Evolutionary conservation across 1,139 yeast species (phyloP), one percentile per base, ranked within the genome.

Genomic region (Blastobotrys niveus): DNA sequence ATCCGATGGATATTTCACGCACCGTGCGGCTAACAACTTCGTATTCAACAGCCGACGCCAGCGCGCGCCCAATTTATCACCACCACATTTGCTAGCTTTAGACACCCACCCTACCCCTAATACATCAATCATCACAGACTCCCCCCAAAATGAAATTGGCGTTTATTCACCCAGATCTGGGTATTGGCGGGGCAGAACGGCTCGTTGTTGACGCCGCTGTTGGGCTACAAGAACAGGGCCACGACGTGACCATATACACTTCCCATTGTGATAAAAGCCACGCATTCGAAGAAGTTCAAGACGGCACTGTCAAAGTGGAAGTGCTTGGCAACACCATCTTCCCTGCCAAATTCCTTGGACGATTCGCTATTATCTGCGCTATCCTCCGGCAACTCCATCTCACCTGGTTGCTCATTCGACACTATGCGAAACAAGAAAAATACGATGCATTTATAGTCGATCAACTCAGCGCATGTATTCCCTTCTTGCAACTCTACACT

Each of bases 131-230:
- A n/a, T n/a, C n/a, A n/a, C n/a, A n/a, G n/a, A n/a, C n/a, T n/a
- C n/a, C n/a, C n/a, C n/a, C n/a, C n/a, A 30, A 19, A 14, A 71
- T 76, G 73, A 74, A 67, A 47, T 74, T 89, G 34, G 97, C 96
- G 3, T 87, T 91, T 58, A 68, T 91, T 12, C 99, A 91, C 60
- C 99, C 99, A 0, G 99, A 91, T 65, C 68, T 91, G 44, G 98
- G 98, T 0, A 91, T 91, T 48, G 89, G 96, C 6, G 99, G 99
- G 3, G 99, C 99, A 0, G 99, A 91, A 63, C 71, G 99, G 48
- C 72, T 93, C 21, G 89, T 91, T 1, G 95, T 91, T 1, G 99
- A 91, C 64, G 93, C 95, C 2, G 98, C 97, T 0, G 71, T 87
- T 2, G 96, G 96, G 0, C 68, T 91, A 21, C 88, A 89, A 61